Evolutionary conservation across 768 basidiomycete genomes (phyloP).

Genomic region (Termitomyces sp.): DNA sequence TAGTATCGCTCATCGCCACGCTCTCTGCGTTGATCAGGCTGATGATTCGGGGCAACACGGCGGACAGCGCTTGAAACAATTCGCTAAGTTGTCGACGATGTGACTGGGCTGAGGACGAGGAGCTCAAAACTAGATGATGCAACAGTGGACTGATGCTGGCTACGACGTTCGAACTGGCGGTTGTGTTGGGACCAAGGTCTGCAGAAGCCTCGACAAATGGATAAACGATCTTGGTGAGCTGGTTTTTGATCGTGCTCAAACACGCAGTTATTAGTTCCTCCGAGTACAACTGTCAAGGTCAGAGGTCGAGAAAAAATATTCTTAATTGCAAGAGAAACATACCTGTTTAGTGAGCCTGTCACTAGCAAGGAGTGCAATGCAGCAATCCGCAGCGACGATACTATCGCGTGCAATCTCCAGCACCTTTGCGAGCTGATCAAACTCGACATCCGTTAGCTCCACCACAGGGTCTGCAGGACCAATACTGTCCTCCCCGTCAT

Average conservation of each 20-base stretch:
- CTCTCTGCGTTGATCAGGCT: conserved; percentile 67
- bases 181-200: conserved; percentile 21
- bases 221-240: conserved; percentile 74
- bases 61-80: conserved; percentile 66
- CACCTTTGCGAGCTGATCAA: conserved; percentile 44
- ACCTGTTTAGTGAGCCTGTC: conserved; percentile 88
- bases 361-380: conserved; percentile 69
- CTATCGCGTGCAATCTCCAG: conserved; percentile 68
- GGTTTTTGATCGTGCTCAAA: conserved; percentile 72
- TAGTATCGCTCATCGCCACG: conserved; percentile 80
- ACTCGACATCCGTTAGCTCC: conserved; percentile 37
- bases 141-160: conserved; percentile 44
- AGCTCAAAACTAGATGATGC: conserved; percentile 43
- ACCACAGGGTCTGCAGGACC: conserved; percentile 14
- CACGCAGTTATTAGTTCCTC: conserved; percentile 88
- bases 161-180: conserved; percentile 21
- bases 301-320: background rate
- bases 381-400: conserved; percentile 80
- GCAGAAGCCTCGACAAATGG: conserved; percentile 76
- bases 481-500: conserved; percentile 21
- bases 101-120: conserved; percentile 25
- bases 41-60: conserved; percentile 71
- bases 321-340: background rate
- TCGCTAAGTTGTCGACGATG: conserved; percentile 54
- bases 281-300: conserved; percentile 67